A percentile compares a stretch with the other conserved stretches of the same genome.
These are phyloP conservation scores for Tribonema minus DNA, from an alignment of 108 stramenopile genomes.

Conservation along the genomic window DNA sequence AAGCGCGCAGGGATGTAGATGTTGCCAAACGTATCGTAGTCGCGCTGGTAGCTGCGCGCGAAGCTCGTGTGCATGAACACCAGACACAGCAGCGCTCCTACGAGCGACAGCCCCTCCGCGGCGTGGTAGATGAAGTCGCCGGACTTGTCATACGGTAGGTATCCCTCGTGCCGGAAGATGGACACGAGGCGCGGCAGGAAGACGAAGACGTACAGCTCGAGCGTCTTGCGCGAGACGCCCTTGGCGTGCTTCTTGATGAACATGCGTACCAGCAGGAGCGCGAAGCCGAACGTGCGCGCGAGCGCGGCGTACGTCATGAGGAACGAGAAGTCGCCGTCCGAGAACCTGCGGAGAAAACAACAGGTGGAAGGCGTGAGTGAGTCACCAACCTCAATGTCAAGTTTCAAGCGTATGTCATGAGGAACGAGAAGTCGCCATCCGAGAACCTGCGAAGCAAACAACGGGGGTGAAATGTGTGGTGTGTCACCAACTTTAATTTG, in stretches of 20 bases:
- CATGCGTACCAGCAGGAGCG: conserved; percentile 83
- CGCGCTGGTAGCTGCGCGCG: conserved; percentile 77
- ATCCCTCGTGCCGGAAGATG: conserved; percentile 93
- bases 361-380: too few relatives aligned
- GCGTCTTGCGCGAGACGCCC: conserved; percentile 85
- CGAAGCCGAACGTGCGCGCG: too few relatives aligned
- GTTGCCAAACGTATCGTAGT: conserved; percentile 83
- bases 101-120: conserved; percentile 75
- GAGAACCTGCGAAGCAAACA: too few relatives aligned
- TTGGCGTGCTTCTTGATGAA: conserved; percentile 68
- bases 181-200: conserved; percentile 88
- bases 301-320: too few relatives aligned
- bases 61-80: conserved; percentile 74
- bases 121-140: conserved; percentile 73
- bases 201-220: conserved; percentile 83
- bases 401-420: too few relatives aligned
- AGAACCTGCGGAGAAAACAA: too few relatives aligned
- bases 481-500: too few relatives aligned
- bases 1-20: conserved; percentile 55
- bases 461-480: too few relatives aligned
- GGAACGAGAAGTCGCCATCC: too few relatives aligned
- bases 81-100: conserved; percentile 67
- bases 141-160: conserved; percentile 94
- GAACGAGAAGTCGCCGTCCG: too few relatives aligned
- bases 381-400: too few relatives aligned